phyloP scores from a whole-genome alignment of 257 asterid species.

The Solanum phureja region DNA sequence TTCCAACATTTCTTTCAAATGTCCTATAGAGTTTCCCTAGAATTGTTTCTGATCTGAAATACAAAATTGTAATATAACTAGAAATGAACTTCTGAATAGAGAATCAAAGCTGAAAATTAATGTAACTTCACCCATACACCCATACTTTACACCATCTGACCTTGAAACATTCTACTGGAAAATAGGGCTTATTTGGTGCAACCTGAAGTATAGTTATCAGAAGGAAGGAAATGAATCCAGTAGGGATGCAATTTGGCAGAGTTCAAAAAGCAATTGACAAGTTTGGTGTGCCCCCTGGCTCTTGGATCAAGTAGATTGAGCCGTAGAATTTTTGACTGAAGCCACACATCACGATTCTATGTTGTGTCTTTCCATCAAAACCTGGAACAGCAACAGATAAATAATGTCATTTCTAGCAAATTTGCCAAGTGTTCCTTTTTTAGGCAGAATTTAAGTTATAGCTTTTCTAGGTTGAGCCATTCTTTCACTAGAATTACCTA shows the following conservation, averaged over 20 bases:
- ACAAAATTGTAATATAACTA: neutral
- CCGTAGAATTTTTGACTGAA: neutral
- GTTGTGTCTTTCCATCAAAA: neutral
- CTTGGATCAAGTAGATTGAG: neutral
- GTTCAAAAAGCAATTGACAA: neutral
- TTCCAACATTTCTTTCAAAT: neutral
- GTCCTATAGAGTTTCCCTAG: neutral
- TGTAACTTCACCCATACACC: neutral
- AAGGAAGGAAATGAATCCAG: neutral
- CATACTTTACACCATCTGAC: neutral
- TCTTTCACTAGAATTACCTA: neutral
- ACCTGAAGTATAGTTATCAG: neutral
- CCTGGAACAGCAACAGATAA: neutral
- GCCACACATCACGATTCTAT: neutral
- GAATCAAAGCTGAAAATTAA: neutral
- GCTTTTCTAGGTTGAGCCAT: neutral
- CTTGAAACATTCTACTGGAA: neutral
- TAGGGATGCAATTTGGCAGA: neutral
- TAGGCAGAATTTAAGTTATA: neutral
- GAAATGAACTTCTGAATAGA: neutral
- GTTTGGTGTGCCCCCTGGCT: neutral
- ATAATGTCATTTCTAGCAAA: neutral
- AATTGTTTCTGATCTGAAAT: neutral
- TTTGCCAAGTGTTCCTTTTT: neutral
- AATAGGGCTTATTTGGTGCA: neutral